Evolutionary conservation across 176 grass and related monocot species (phyloP).

Genomic region (Pontederia crassipes): DNA sequence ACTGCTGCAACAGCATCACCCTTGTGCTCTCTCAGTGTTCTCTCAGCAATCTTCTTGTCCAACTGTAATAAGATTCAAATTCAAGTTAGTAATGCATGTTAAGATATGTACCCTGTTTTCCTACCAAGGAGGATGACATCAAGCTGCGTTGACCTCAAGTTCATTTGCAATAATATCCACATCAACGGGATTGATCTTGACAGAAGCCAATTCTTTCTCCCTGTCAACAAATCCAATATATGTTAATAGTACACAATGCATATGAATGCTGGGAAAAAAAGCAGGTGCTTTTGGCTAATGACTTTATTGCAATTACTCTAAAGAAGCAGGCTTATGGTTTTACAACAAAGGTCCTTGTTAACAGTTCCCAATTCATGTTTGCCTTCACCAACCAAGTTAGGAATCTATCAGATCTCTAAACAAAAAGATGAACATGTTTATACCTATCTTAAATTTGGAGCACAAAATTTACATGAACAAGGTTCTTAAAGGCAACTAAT

Average conservation of each 20-base stretch:
- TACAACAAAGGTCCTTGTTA: too few relatives aligned
- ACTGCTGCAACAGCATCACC: conserved; percentile 77
- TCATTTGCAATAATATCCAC: conserved; percentile 89
- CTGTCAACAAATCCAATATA: conserved; percentile 18
- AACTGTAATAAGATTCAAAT: conserved; percentile 33
- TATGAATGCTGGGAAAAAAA: neutral
- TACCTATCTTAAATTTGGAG: too few relatives aligned
- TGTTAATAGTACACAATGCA: neutral
- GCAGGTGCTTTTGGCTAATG: too few relatives aligned
- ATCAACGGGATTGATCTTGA: conserved; percentile 85
- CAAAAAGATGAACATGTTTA: too few relatives aligned
- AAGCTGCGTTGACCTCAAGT: conserved; percentile 52
- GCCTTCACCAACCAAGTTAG: too few relatives aligned
- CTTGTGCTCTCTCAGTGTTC: conserved; percentile 87
- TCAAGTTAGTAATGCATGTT: conserved; percentile 13
- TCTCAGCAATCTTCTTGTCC: conserved; percentile 96
- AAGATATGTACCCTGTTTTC: neutral
- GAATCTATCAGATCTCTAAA: too few relatives aligned
- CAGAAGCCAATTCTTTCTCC: conserved; percentile 93
- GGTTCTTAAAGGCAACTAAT: too few relatives aligned
- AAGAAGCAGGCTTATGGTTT: too few relatives aligned
- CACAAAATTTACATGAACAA: too few relatives aligned
- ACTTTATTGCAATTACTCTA: neutral
- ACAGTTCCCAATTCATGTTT: too few relatives aligned
- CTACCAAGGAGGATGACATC: neutral